These are phyloP conservation scores for Fusarium robinianum DNA, from an alignment of 2,329 filamentous ascomycete species.

Conservation along the genomic window DNA sequence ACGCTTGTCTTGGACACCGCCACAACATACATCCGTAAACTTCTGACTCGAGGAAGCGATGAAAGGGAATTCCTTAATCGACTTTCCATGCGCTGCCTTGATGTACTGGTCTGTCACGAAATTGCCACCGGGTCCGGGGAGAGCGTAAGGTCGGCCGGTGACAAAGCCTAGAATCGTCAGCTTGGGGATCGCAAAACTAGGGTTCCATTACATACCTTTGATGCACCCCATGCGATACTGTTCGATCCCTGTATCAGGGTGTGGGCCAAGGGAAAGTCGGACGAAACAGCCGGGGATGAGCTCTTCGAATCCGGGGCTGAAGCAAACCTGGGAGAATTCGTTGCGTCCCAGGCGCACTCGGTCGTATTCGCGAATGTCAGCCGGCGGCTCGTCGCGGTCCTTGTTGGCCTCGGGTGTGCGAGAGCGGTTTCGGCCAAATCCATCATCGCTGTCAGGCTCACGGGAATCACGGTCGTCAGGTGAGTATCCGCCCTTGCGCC, in stretches of 20 bases:
- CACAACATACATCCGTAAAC: conserved; percentile 72
- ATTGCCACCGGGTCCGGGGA: conserved; percentile 75
- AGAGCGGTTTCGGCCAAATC: conserved; percentile 67
- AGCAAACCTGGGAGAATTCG: conserved; percentile 89
- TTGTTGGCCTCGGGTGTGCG: conserved; percentile 65
- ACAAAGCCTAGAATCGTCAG: conserved; percentile 66
- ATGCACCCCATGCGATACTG: conserved; percentile 89
- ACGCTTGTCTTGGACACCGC: neutral
- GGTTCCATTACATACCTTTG: conserved; percentile 64
- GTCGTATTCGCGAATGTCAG: conserved; percentile 80
- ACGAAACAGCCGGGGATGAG: conserved; percentile 83
- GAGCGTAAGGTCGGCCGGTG: conserved; percentile 79
- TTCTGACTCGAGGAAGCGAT: conserved; percentile 83
- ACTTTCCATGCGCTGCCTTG: conserved; percentile 78
- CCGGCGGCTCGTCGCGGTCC: conserved; percentile 70
- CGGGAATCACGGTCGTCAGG: conserved; percentile 41
- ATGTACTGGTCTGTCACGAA: conserved; percentile 89
- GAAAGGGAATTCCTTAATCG: conserved; percentile 85
- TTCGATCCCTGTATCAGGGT: conserved; percentile 71
- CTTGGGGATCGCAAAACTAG: neutral
- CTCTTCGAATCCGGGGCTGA: conserved; percentile 86
- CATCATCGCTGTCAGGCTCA: conserved; percentile 74
- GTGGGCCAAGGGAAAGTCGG: conserved; percentile 80
- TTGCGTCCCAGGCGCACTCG: conserved; percentile 80
- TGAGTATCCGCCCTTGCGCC: conserved; percentile 59